Percentiles rank a stretch among this genome's conserved stretches.
phyloP scores from a whole-genome alignment of 2,329 filamentous ascomycete genomes.

The Penicillium palitans region DNA sequence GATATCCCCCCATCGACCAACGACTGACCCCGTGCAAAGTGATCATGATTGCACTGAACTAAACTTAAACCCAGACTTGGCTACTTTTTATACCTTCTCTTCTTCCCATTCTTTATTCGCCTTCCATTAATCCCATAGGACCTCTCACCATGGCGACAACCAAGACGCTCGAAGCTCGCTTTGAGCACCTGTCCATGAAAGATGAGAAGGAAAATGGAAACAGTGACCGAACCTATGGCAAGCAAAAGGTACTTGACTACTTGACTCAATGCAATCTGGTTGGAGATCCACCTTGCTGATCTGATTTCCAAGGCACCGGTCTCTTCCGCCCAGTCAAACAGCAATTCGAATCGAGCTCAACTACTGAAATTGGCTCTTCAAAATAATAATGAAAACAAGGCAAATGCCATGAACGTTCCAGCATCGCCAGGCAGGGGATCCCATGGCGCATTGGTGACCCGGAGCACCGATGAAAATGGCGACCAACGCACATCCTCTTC shows the following conservation, averaged over 20 bases:
- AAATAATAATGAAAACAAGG: slow-evolving; percentile 65
- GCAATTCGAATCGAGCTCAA: slow-evolving; percentile 67
- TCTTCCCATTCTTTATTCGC: slow-evolving; percentile 11
- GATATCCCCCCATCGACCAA: slow-evolving; percentile 10
- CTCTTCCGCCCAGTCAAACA: slow-evolving; percentile 50
- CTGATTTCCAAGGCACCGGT: slow-evolving; percentile 44
- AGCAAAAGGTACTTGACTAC: slow-evolving; percentile 67
- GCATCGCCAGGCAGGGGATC: slow-evolving; percentile 66
- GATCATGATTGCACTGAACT: slow-evolving; percentile 15
- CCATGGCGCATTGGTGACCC: slow-evolving; percentile 41
- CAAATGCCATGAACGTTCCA: slow-evolving; percentile 53
- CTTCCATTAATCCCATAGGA: slow-evolving; percentile 6
- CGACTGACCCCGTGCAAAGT: slow-evolving; percentile 8
- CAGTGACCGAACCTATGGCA: slow-evolving; percentile 60
- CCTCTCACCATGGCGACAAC: slow-evolving; percentile 65
- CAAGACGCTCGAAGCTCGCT: slow-evolving; percentile 77
- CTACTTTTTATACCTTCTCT: slow-evolving; percentile 1
- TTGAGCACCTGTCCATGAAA: slow-evolving; percentile 85
- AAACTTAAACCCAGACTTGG: background rate
- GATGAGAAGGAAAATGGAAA: slow-evolving; percentile 76
- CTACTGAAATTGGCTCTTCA: slow-evolving; percentile 84
- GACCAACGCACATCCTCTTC: slow-evolving; percentile 41
- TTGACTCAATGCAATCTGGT: slow-evolving; percentile 10
- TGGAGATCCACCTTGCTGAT: slow-evolving; percentile 21
- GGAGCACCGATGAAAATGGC: slow-evolving; percentile 50